Base-by-base conservation (phyloP, 441 rosid species). In the Erodium moschatum region DNA sequence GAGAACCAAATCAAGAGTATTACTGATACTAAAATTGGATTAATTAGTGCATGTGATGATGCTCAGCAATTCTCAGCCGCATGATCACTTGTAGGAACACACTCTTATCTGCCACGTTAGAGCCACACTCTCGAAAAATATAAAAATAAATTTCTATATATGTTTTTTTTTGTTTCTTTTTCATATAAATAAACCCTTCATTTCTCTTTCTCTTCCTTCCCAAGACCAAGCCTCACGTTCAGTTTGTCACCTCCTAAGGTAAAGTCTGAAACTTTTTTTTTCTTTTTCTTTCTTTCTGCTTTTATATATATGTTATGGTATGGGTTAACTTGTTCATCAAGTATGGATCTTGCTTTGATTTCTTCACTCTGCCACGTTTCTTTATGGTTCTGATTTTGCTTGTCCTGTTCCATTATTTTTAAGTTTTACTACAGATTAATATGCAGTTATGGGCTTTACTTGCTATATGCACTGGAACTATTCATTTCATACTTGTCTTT, bases 41-140 rank as follows among this genome's bases (percentile, higher is more conserved):
- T 52, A 52, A 18, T 15, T 15, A 52, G 60, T 52, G 60, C 1
- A 52, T 5, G 13, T 9, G 48, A 19, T 54, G 61, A 19, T 54
- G 61, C 20, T 33, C 21, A 54, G 19, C 20, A 7, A 54, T 54
- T 54, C 61, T 52, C 8, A 52, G 60, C 60, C 60, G 60, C 60
- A 52, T n/a, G 60, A 52, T 52, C 60, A 52, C 8, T 42, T 5
- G 38, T 52, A 18, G 20, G 19, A 52, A 1, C 60, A 52, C 60
- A 52, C 60, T 52, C 60, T 54, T 54, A 54, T 54, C 61, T 54
- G 61, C 61, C 61, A 54, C 61, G 61, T 54, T 19, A 54, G 61
- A 9, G 2, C 24, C 61, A 19, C 24, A 15, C 61, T 54, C 15
- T 16, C 20, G 15, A 16, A 54, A 52, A 16, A 54, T 18, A 54